Base-by-base conservation (phyloP, 331 rosid genomes). In the Spiraea crenata region DNA sequence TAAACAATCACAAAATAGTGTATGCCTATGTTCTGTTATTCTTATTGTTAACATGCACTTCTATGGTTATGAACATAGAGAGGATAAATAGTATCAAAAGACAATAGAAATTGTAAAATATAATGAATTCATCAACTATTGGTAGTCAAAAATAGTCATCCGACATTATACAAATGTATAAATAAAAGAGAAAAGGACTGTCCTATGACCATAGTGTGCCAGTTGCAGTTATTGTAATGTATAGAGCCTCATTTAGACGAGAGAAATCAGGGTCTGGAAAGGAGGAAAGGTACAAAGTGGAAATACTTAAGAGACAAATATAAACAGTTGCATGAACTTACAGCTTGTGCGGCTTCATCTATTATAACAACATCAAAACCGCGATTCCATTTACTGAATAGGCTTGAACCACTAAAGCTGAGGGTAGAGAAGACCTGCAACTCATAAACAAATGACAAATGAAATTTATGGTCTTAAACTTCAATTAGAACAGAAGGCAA, bases 261-360 rank as follows among this genome's bases (percentile, higher is more conserved):
- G 39, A 47, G 47, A 49, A 47, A 8, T 38, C 37, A 60, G 31
- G 31, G 31, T 25, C 31, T 25, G 45, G 9, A 7, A 6, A 67
- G 34, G 44, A 8, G 34, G 47, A 11, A 40, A 12, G 63, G 3
- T 13, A 52, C 17, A 34, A 58, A 34, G 8, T 35, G 7, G 42
- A 3, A 37, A 58, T 4, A 12, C 15, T 25, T 2, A 25, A 45
- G 39, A 40, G 5, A 64, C 54, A 58, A 74, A 71, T 17, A 69
- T 55, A 70, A 50, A 68, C 14, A 60, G 69, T 35, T 75, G 64
- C 39, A 16, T 6, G 34, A 60, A 80, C 99, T 89, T 86, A 93
- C 99, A 80, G 99, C 97, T 79, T 93, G 97, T 51, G 95, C 99
- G 74, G 99, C 97, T 84, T 93, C 97, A 70, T 93, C 97, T 85